Base-by-base conservation (phyloP, 352 stramenopile species). In the Pythium oligandrum region DNA sequence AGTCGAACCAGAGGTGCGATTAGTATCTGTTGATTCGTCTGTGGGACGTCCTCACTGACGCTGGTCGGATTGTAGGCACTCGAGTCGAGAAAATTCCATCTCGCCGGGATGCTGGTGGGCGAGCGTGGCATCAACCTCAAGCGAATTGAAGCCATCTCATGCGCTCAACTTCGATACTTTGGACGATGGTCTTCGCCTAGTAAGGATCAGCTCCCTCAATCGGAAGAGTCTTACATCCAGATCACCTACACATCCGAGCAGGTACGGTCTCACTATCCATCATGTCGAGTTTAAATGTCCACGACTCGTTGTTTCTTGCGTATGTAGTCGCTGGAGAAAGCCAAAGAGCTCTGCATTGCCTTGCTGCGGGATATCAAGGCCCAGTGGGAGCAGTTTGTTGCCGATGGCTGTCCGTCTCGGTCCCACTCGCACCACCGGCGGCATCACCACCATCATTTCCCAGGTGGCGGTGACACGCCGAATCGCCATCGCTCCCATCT, bases 91-190 rank as follows among this genome's bases (percentile, higher is more conserved):
- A 73, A 61, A 56, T 91, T 91, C 36, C 78, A 83, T 50, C 88
- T 90, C 34, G 56, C 67, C 3, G 75, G 76, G 0, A 79, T 78
- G 48, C 54, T 90, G 17, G 33, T 90, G 5, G 80, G 80, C 6
- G 72, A 88, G 54, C 66, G 78, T 8, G 80, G 71, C 1, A 70
- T 90, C 11, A 58, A 87, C 53, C 54, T 89, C 33, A 90, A 90
- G 64, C 74, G 61, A 11, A 76, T 79, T 7, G 70, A 79, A 54
- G 70, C 70, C 6, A 74, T 79, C 17, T 59, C 70, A 11, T 86
- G 72, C 50, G 74, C 74, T 10, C 71, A 86, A 46, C 50, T 86
- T 45, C 68, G 71, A 12, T 86, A 84, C 64, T 71, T 73, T 57
- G 68, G 69, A 10, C 70, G 61, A 38, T 78, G 64, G 65, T 55